Conservation (phyloP, 1,284 basidiomycete species). For the Puccinia hordei region DNA sequence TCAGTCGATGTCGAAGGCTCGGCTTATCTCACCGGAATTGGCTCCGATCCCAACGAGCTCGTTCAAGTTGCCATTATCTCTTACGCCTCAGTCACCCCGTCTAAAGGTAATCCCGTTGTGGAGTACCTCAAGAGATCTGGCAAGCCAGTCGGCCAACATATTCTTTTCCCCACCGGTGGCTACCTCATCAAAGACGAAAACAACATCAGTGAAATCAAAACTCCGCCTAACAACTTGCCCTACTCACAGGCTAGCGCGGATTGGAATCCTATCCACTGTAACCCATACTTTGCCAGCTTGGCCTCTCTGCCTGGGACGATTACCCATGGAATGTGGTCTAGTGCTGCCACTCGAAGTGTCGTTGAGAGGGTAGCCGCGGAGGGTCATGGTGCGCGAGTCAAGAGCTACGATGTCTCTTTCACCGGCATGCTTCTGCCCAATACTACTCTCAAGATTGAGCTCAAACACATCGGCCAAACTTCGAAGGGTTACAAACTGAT, state of each 20-base stretch:
- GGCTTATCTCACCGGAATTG: conserved; percentile 63
- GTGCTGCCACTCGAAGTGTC: conserved; percentile 87
- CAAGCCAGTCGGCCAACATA: conserved; percentile 71
- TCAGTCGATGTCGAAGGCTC: conserved; percentile 80
- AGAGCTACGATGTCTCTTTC: conserved; percentile 86
- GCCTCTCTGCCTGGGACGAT: conserved; percentile 93
- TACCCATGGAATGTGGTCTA: conserved; percentile 96
- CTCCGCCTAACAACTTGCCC: conserved; percentile 79
- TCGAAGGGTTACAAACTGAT: conserved; percentile 86
- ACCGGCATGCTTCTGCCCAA: conserved; percentile 97
- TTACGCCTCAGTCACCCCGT: conserved; percentile 76
- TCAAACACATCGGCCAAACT: conserved; percentile 87
- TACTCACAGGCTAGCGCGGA: conserved; percentile 96
- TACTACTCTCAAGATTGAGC: conserved; percentile 81
- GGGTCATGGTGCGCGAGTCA: conserved; percentile 85
- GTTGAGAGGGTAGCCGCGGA: conserved; percentile 92
- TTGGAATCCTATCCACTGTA: conserved; percentile 96
- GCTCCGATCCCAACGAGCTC: conserved; percentile 61
- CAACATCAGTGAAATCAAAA: conserved; percentile 58
- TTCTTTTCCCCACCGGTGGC: conserved; percentile 78
- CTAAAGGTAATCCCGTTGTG: conserved; percentile 88
- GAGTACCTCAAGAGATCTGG: conserved; percentile 92
- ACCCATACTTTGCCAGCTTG: conserved; percentile 95
- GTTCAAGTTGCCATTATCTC: conserved; percentile 85
- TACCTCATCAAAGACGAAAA: conserved; percentile 70